A percentile compares a stretch with the other conserved stretches of the same genome.
phyloP scores from a whole-genome alignment of 148 eudicot species.

The Vaccinium vitisidaea region DNA sequence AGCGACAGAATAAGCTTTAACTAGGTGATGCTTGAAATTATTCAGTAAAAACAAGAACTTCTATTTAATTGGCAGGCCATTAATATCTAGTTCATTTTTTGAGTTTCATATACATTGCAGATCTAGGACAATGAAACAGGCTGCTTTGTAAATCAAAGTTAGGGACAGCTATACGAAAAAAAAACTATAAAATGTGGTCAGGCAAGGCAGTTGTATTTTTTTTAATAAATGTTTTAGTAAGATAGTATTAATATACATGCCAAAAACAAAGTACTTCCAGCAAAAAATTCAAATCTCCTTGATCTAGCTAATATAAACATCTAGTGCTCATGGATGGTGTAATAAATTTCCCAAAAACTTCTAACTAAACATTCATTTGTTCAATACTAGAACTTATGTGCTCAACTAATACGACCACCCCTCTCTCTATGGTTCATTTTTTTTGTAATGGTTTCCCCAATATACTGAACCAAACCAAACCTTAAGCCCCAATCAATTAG shows the following conservation, averaged over 20 bases:
- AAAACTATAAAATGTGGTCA: background rate
- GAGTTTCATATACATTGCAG: background rate
- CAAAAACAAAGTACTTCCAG: background rate
- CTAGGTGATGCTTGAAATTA: background rate
- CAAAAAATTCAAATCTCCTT: background rate
- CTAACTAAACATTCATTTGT: background rate
- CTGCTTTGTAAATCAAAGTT: background rate
- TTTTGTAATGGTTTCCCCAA: background rate
- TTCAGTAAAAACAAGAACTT: background rate
- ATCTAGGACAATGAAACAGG: background rate
- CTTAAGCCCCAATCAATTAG: background rate
- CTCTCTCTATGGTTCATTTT: background rate
- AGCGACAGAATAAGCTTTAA: background rate
- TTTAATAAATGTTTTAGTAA: background rate
- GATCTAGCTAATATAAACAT: background rate
- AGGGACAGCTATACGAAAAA: background rate
- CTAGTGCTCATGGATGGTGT: background rate
- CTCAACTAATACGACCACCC: background rate
- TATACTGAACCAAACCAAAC: background rate
- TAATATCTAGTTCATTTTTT: background rate
- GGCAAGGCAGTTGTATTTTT: background rate
- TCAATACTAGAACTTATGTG: background rate
- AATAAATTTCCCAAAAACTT: background rate
- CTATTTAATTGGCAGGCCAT: background rate
- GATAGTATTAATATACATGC: background rate